Evolutionary conservation across 495 filamentous ascomycete genomes (phyloP), one percentile per base, ranked within the genome.

Genomic region (Neurospora terricola): DNA sequence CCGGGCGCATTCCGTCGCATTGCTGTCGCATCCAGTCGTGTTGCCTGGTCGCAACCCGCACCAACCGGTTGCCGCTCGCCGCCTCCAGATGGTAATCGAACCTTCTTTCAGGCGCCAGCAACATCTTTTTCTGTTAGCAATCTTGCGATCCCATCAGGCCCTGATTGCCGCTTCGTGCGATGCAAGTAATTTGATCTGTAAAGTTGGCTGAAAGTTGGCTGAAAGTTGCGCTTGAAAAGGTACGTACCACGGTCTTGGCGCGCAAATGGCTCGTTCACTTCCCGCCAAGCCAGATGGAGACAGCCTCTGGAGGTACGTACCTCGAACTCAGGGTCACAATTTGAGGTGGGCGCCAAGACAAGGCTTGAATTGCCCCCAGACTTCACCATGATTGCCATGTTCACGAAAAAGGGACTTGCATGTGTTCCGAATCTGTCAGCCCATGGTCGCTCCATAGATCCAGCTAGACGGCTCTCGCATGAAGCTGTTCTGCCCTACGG

Each of bases 31-130:
- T 62, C 27, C 54, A 34, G 27, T 34, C 54, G 54, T 27, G 34
- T 34, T 30, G 27, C 23, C 54, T 30, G 27, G 54, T 62, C 54
- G 54, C 54, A 62, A 62, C 7, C 48, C 54, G 54, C 27, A 34
- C 54, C 54, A 66, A 34, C 72, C 70, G 40, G 78, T 74, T 73
- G 34, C 69, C 75, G 72, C 75, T 69, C 38, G 71, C 70, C 12
- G 27, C 12, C 73, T 68, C 77, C 72, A 72, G 73, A 76, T 45
- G 37, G 9, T 37, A 42, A 76, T 81, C 73, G 79, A 81, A 81
- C 14, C 38, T 80, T 81, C 79, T 73, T 54, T 73, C 30, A 42
- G 38, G 38, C 43, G 39, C 71, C 70, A 72, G 70, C 72, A 73
- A 36, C 71, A 59, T 70, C 54, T 66, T 14, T 66, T 62, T 62